phyloP scores from a whole-genome alignment of 768 basidiomycete species.

The Galerina sulciceps region DNA sequence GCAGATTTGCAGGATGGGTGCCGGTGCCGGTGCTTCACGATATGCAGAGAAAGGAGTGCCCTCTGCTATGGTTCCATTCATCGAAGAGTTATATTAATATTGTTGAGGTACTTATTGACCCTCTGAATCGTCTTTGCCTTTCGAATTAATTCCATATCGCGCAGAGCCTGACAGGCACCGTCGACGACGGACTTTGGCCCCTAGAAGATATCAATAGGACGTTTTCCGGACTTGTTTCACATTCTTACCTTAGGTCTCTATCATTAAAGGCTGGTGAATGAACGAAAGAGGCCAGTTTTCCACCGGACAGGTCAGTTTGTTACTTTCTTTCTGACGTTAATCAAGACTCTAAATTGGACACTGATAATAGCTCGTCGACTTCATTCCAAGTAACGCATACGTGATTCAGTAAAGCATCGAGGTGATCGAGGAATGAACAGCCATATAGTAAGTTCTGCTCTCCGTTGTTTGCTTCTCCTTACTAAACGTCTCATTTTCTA shows the following conservation, averaged over 20 bases:
- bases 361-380: conserved; percentile 74
- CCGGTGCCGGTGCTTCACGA: no score
- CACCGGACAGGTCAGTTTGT: conserved; percentile 80
- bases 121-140: no score
- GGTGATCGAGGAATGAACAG: conserved; percentile 62
- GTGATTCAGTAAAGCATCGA: conserved; percentile 68
- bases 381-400: no score
- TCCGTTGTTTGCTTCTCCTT: not conserved
- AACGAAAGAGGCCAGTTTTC: conserved; percentile 99
- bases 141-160: no score
- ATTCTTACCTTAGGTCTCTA: conserved; percentile 64
- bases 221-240: not conserved
- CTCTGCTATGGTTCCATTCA: conserved; percentile 55
- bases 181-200: no score
- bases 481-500: conserved; percentile 25
- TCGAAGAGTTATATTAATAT: no score
- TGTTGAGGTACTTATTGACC: conserved; percentile 74
- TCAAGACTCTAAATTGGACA: not conserved
- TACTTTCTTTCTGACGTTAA: not conserved
- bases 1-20: conserved; percentile 94
- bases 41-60: conserved; percentile 55
- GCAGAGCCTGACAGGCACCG: no score
- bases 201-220: conserved; percentile 49
- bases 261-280: conserved; percentile 99
- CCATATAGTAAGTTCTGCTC: conserved; percentile 47